A percentile compares a stretch with the other conserved stretches of the same genome.
These are phyloP conservation scores for Sarocladium kiliense DNA, from an alignment of 2,329 filamentous ascomycete species.

Conservation along the genomic window DNA sequence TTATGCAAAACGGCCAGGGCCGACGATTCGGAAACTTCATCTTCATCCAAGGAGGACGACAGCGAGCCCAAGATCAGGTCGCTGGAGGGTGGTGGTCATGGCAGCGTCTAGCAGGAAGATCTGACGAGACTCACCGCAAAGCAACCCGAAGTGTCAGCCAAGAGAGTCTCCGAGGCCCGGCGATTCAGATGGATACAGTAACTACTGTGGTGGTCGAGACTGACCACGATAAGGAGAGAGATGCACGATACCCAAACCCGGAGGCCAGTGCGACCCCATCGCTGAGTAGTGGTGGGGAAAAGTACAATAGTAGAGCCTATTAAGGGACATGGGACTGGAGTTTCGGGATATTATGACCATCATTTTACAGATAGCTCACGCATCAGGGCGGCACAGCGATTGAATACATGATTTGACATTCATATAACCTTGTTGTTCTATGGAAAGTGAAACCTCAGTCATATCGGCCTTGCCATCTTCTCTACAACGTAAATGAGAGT, in stretches of 20 bases:
- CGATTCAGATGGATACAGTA: slow-evolving; percentile 39
- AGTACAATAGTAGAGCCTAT: not conserved
- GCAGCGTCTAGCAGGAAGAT: slow-evolving; percentile 13
- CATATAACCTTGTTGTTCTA: not conserved
- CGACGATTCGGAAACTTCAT: slow-evolving; percentile 38
- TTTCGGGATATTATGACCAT: not conserved
- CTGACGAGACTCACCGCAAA: slow-evolving; percentile 11
- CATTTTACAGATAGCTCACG: not conserved
- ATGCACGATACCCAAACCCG: slow-evolving; percentile 20
- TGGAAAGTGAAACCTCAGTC: not conserved
- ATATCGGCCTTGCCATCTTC: no score
- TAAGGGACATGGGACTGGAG: not conserved
- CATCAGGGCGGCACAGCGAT: not conserved
- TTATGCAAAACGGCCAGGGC: slow-evolving; percentile 37
- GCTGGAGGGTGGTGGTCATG: slow-evolving; percentile 24
- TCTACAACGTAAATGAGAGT: no score
- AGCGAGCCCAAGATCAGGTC: slow-evolving; percentile 11
- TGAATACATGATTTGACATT: not conserved
- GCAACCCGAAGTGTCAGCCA: slow-evolving; percentile 17
- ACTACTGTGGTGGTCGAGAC: slow-evolving; percentile 36
- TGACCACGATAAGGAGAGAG: slow-evolving; percentile 21
- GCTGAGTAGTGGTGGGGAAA: slow-evolving; percentile 12
- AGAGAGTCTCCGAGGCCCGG: slow-evolving; percentile 28
- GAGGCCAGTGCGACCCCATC: slow-evolving; percentile 19
- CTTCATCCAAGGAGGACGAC: slow-evolving; percentile 25